These are phyloP conservation scores for Neurospora sp. DNA, from an alignment of 495 filamentous ascomycete species.

Conservation along the genomic window DNA sequence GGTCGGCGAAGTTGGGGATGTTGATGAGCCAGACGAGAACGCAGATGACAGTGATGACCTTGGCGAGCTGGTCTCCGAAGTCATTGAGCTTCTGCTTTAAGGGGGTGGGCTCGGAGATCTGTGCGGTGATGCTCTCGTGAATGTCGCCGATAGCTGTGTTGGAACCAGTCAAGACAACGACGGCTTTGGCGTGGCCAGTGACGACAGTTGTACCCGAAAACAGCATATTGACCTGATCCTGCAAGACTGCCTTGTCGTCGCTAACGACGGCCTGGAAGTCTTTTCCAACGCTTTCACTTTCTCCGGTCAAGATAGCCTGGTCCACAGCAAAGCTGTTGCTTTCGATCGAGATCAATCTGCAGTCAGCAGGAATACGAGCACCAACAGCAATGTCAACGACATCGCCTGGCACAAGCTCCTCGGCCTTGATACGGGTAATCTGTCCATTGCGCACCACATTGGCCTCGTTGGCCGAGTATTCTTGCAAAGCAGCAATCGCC, in stretches of 20 bases:
- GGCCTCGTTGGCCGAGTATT: constrained; percentile 97
- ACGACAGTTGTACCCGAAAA: constrained; percentile 98
- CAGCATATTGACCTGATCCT: constrained; percentile 95
- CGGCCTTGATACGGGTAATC: constrained; percentile 71
- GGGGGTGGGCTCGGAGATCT: constrained; percentile 96
- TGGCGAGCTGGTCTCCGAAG: constrained; percentile 92
- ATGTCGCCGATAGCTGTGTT: constrained; percentile 97
- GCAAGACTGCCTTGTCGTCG: constrained; percentile 83
- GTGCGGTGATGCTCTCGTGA: constrained; percentile 93
- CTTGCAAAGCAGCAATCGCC: constrained; percentile 94
- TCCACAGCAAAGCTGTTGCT: constrained; percentile 96
- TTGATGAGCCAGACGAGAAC: constrained; percentile 97
- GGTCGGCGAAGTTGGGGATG: constrained; percentile 91
- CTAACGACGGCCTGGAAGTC: constrained; percentile 53
- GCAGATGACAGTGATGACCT: constrained; percentile 97
- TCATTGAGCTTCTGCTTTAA: constrained; percentile 98
- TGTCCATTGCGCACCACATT: constrained; percentile 79
- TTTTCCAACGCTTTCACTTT: constrained; percentile 95
- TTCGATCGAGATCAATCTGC: constrained; percentile 78
- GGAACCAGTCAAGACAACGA: constrained; percentile 85
- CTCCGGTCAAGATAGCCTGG: constrained; percentile 95
- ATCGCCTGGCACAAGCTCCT: constrained; percentile 93
- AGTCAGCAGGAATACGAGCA: constrained; percentile 95
- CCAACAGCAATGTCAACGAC: constrained; percentile 83
- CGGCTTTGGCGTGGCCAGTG: constrained; percentile 82